Evolutionary conservation across 2,329 filamentous ascomycete genomes (phyloP).

Genomic region (Rutstroemia sp.): DNA sequence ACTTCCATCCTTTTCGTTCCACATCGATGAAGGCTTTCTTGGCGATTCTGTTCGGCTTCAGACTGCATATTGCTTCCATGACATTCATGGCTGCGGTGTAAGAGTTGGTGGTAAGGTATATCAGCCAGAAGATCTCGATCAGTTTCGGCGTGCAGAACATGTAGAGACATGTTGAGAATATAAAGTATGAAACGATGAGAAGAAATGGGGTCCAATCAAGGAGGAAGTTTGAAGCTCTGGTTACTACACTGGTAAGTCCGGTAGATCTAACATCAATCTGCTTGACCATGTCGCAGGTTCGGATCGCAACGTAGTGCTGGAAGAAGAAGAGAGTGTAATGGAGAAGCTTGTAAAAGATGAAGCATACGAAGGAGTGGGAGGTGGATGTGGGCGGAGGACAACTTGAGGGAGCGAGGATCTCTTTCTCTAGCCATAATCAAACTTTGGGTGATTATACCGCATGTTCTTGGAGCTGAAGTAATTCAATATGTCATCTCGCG

Average conservation of each 20-base stretch:
- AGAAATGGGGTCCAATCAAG: slow-evolving; percentile 35
- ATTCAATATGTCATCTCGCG: too few species aligned
- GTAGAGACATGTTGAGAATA: slow-evolving; percentile 35
- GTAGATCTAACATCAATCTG: neutral
- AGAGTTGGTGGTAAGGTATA: slow-evolving; percentile 37
- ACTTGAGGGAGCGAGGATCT: neutral
- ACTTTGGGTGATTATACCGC: too few species aligned
- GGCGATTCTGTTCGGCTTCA: slow-evolving; percentile 32
- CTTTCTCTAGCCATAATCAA: too few species aligned
- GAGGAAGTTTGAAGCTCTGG: slow-evolving; percentile 6
- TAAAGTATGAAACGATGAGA: slow-evolving; percentile 35
- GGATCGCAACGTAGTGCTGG: neutral
- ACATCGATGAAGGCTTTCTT: slow-evolving; percentile 32
- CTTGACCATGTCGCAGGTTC: neutral
- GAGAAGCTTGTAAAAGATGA: neutral
- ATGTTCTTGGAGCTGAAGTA: too few species aligned
- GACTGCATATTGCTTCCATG: slow-evolving; percentile 34
- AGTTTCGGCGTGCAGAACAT: slow-evolving; percentile 32
- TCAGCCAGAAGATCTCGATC: slow-evolving; percentile 37
- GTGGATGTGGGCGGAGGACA: neutral
- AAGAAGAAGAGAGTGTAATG: neutral
- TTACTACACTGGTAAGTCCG: neutral
- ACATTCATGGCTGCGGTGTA: slow-evolving; percentile 37
- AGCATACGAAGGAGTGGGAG: neutral
- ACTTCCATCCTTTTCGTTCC: slow-evolving; percentile 33